phyloP scores from a whole-genome alignment of 2,329 filamentous ascomycete genomes.

The Colletotrichum sp. region DNA sequence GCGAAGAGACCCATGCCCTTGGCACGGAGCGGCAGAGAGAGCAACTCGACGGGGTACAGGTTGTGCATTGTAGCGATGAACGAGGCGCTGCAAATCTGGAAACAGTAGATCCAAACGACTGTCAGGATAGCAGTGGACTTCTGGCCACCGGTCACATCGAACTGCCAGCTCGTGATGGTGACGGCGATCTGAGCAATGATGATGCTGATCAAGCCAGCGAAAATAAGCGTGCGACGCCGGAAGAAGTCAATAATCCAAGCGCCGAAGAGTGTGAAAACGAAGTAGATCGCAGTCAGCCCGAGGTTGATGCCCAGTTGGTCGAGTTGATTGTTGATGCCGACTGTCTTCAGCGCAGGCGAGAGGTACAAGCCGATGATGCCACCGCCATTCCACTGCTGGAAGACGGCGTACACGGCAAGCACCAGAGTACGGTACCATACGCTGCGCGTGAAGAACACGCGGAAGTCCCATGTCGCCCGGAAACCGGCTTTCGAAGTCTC shows the following conservation, averaged over 20 bases:
- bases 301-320: constrained; percentile 47
- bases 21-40: constrained; percentile 47
- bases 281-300: constrained; percentile 48
- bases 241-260: constrained; percentile 47
- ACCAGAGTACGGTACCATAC: constrained; percentile 48
- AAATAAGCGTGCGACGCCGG: constrained; percentile 44
- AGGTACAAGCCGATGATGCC: constrained; percentile 50
- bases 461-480: constrained; percentile 47
- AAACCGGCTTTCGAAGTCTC: constrained; percentile 41
- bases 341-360: constrained; percentile 42
- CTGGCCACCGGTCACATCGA: constrained; percentile 25
- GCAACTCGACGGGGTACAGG: constrained; percentile 48
- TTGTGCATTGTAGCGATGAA: constrained; percentile 55
- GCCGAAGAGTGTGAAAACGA: constrained; percentile 48
- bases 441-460: constrained; percentile 48
- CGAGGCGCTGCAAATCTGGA: constrained; percentile 49
- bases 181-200: constrained; percentile 48
- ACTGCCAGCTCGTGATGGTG: constrained; percentile 54
- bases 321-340: constrained; percentile 41
- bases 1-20: constrained; percentile 51
- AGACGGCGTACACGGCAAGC: constrained; percentile 48
- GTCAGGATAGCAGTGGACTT: constrained; percentile 40
- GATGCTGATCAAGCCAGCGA: constrained; percentile 33
- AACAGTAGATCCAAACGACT: constrained; percentile 52
- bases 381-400: constrained; percentile 50